Evolutionary conservation across 2,329 filamentous ascomycete species (phyloP).

Genomic region (Aspergillus sp.): DNA sequence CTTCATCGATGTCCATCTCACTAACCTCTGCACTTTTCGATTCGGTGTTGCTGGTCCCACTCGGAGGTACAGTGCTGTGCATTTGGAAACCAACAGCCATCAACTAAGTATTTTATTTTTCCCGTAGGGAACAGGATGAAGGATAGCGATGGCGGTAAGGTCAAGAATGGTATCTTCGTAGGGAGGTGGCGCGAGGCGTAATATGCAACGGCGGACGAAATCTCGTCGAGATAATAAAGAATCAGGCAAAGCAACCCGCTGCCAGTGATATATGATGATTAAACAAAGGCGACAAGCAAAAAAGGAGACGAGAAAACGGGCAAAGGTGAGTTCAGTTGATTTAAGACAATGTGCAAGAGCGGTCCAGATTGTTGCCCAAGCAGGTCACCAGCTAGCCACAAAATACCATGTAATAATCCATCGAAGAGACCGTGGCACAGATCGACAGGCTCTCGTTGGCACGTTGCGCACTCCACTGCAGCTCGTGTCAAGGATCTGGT

Average conservation of each 20-base stretch:
- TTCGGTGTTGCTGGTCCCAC: slow-evolving; percentile 3
- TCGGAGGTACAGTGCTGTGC: slow-evolving; percentile 2
- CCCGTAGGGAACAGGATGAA: background rate
- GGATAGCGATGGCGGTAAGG: background rate
- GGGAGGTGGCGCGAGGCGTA: background rate
- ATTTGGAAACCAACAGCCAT: slow-evolving; percentile 16
- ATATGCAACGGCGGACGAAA: background rate
- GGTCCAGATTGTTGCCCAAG: slow-evolving; percentile 14
- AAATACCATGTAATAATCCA: slow-evolving; percentile 13
- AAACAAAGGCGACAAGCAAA: background rate
- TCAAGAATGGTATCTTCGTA: background rate
- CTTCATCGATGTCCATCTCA: slow-evolving; percentile 31
- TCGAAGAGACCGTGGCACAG: slow-evolving; percentile 13
- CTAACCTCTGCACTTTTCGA: slow-evolving; percentile 15
- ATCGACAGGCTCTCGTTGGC: background rate
- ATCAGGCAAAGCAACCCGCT: background rate
- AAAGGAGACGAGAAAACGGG: background rate
- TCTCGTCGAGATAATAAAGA: background rate
- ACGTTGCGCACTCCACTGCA: background rate
- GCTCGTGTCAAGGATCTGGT: slow-evolving; percentile 15
- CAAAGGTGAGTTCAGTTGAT: background rate
- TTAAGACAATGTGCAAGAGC: background rate
- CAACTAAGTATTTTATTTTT: background rate
- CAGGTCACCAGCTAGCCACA: slow-evolving; percentile 12
- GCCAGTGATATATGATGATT: slow-evolving; percentile 4